A percentile compares a stretch with the other conserved stretches of the same genome.
Conservation (phyloP, 441 rosid genomes). For the Francoa sonchifolia region DNA sequence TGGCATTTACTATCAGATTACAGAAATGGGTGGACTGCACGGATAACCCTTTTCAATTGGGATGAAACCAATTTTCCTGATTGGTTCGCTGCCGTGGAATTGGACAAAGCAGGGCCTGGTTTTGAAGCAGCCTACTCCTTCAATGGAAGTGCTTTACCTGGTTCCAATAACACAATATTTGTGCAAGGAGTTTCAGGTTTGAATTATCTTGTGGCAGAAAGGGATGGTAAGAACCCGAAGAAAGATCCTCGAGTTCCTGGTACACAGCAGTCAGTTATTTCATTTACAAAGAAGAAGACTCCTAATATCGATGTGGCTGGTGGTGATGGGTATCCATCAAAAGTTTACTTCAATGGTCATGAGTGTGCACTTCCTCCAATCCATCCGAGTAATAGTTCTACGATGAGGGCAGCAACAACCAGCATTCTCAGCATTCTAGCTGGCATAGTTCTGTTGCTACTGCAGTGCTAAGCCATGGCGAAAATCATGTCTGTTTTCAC, state of each 20-base stretch:
- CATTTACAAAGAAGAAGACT: slow-evolving; percentile 71
- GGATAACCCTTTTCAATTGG: slow-evolving; percentile 87
- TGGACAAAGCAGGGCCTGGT: slow-evolving; percentile 52
- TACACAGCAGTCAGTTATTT: slow-evolving; percentile 82
- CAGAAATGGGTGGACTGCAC: slow-evolving; percentile 66
- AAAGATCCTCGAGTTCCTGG: slow-evolving; percentile 63
- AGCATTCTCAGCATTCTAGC: too few relatives aligned
- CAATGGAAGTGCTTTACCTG: slow-evolving; percentile 37
- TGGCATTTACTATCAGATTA: slow-evolving; percentile 77
- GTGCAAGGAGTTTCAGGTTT: slow-evolving; percentile 77
- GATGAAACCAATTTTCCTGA: slow-evolving; percentile 50
- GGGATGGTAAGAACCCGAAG: slow-evolving; percentile 36
- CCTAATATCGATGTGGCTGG: slow-evolving; percentile 51
- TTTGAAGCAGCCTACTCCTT: slow-evolving; percentile 70
- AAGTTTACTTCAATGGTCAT: slow-evolving; percentile 91
- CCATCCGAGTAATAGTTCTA: too few relatives aligned
- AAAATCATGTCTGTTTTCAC: too few relatives aligned
- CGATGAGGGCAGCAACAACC: too few relatives aligned
- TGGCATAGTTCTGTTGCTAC: too few relatives aligned
- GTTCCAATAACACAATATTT: slow-evolving; percentile 30
- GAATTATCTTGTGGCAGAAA: slow-evolving; percentile 61
- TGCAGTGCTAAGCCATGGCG: too few relatives aligned
- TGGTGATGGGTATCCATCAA: slow-evolving; percentile 81
- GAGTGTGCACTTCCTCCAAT: slow-evolving; percentile 70
- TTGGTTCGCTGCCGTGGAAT: slow-evolving; percentile 74